Evolutionary conservation across 2,329 filamentous ascomycete species (phyloP).

Genomic region (Apiospora rasikravindrae): DNA sequence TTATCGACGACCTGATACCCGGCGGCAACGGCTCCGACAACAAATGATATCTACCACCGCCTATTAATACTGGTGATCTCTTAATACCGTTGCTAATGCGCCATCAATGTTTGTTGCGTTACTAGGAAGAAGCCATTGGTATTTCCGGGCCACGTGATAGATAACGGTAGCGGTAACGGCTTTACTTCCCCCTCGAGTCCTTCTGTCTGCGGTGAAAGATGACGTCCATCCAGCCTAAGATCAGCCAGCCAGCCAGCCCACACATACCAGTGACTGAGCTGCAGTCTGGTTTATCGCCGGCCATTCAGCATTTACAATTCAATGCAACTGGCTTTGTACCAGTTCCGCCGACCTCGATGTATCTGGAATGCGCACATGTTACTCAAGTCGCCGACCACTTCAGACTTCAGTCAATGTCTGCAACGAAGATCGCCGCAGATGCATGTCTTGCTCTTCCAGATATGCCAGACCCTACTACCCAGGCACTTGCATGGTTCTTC

Average conservation of each 20-base stretch:
- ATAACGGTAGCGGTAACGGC: slow-evolving; percentile 5
- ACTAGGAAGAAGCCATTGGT: neutral
- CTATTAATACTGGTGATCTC: neutral
- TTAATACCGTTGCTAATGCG: neutral
- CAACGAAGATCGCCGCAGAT: slow-evolving; percentile 7
- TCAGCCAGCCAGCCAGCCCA: neutral
- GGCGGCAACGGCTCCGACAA: neutral
- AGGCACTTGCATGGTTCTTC: slow-evolving; percentile 3
- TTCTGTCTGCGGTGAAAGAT: neutral
- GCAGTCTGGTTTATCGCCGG: neutral
- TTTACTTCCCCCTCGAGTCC: neutral
- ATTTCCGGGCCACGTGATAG: neutral
- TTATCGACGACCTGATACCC: neutral
- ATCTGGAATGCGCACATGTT: neutral
- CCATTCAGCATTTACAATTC: neutral
- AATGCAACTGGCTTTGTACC: neutral
- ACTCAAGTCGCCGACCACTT: slow-evolving; percentile 9
- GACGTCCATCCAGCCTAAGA: neutral
- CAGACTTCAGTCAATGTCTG: slow-evolving; percentile 7
- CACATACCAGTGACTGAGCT: neutral
- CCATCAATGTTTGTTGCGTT: neutral
- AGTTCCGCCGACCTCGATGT: neutral
- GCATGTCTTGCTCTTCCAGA: neutral
- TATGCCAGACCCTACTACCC: neutral
- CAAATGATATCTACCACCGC: neutral